Percentiles rank a stretch among this genome's conserved stretches.
Conservation (phyloP, 331 rosid species). For the Quercus phellos region DNA sequence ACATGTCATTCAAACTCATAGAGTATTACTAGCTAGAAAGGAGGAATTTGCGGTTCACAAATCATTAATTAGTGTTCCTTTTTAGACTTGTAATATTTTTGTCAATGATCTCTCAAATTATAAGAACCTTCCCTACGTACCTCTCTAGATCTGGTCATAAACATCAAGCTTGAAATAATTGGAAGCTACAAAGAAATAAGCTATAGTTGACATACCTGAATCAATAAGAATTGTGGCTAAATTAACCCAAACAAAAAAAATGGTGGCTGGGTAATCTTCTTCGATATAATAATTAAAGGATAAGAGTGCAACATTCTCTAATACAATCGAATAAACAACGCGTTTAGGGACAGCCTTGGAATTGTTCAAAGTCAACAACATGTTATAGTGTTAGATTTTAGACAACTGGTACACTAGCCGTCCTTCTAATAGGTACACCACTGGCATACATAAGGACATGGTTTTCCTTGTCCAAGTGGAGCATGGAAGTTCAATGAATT, state of each 20-base stretch:
- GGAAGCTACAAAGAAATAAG: no score
- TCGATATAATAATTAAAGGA: no score
- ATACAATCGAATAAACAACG: no score
- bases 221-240: no score
- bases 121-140: not conserved
- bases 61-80: not conserved
- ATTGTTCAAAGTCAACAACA: not conserved
- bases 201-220: no score
- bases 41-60: not conserved
- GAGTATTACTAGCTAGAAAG: no score
- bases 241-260: no score
- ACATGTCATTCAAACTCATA: not conserved
- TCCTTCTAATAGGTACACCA: not conserved
- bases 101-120: not conserved
- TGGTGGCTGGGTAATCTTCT: no score
- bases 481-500: not conserved
- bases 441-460: not conserved
- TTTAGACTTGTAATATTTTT: not conserved
- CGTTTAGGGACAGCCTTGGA: no score
- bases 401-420: not conserved
- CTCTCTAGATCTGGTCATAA: not conserved
- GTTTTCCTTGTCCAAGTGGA: not conserved
- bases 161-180: no score
- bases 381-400: not conserved
- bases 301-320: no score